These are phyloP conservation scores for Dothidotthia symphoricarpi DNA, from an alignment of 2,329 filamentous ascomycete genomes.

Conservation along the genomic window DNA sequence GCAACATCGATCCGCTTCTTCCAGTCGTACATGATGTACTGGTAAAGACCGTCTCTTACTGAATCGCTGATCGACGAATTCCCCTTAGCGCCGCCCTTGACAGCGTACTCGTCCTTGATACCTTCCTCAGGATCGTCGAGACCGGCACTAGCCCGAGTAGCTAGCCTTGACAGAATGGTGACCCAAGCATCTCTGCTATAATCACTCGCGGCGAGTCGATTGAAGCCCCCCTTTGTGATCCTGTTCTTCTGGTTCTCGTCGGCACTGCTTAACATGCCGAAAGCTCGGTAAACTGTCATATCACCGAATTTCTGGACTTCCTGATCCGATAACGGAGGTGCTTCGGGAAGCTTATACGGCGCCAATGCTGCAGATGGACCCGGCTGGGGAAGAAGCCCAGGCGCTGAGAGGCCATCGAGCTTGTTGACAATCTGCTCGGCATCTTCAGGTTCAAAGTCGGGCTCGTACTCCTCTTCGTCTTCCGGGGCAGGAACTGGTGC, in stretches of 20 bases:
- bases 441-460: slow-evolving; percentile 77
- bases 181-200: slow-evolving; percentile 90
- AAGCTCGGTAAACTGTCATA: slow-evolving; percentile 71
- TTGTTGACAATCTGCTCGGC: slow-evolving; percentile 76
- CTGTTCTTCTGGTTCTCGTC: slow-evolving; percentile 61
- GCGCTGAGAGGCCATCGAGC: slow-evolving; percentile 66
- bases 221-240: slow-evolving; percentile 66
- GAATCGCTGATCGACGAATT: slow-evolving; percentile 59
- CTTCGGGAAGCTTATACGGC: slow-evolving; percentile 75
- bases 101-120: slow-evolving; percentile 58
- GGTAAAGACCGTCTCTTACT: slow-evolving; percentile 78
- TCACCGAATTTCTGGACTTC: slow-evolving; percentile 72
- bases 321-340: slow-evolving; percentile 69
- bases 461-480: slow-evolving; percentile 92
- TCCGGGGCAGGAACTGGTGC: slow-evolving; percentile 50
- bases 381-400: slow-evolving; percentile 49
- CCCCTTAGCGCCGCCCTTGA: slow-evolving; percentile 22
- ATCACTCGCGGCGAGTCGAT: slow-evolving; percentile 76
- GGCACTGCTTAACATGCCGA: slow-evolving; percentile 71
- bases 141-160: slow-evolving; percentile 72
- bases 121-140: slow-evolving; percentile 67
- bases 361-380: slow-evolving; percentile 51
- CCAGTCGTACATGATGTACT: slow-evolving; percentile 90
- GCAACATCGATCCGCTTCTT: slow-evolving; percentile 84
- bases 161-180: slow-evolving; percentile 79